Evolutionary conservation across 1,139 yeast species (phyloP), one percentile per base, ranked within the genome.

Genomic region (Suhomyces guaymorum): DNA sequence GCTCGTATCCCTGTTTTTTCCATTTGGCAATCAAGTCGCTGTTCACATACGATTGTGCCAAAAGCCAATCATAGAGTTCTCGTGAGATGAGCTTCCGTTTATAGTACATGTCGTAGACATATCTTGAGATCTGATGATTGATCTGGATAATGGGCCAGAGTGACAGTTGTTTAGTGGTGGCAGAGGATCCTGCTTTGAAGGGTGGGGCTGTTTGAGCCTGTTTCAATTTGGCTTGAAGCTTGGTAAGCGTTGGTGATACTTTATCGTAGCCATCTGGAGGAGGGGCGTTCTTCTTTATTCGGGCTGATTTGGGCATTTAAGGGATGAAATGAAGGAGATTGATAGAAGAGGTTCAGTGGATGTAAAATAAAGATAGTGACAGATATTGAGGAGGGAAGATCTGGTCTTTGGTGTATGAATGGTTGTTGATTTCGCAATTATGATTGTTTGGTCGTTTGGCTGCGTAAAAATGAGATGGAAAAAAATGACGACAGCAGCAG

Each of bases 1-100:
- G 76, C 54, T 89, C 97, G 58, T 89, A 89, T 7, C 97, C 97
- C 52, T 78, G 82, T 53, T 86, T 88, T 58, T 81, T 81, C 97
- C 97, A 89, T 57, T 89, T 89, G 22, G 96, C 94, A 24, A 89
- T 86, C 40, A 89, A 63, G 28, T 78, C 73, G 5, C 69, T 77
- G 54, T 89, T 92, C 2, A 77, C 85, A 48, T 79, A 78, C 38
- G 78, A 75, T 50, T 85, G 81, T 44, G 75, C 73, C 35, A 87
- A 51, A 16, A 89, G 63, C 87, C 92, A 89, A 29, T 80, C 80
- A 55, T 87, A 89, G n/a, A 89, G 65, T 26, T 81, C 82, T 30
- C 67, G 61, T 3, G 82, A 72, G 23, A 89, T 84, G 19, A 81
- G 73, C 46, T 82, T 77, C 41, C 85, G 71, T 43, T 79, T 80